Conservation (phyloP, 2,329 filamentous ascomycete genomes). For the Ophiostoma tasmaniense region DNA sequence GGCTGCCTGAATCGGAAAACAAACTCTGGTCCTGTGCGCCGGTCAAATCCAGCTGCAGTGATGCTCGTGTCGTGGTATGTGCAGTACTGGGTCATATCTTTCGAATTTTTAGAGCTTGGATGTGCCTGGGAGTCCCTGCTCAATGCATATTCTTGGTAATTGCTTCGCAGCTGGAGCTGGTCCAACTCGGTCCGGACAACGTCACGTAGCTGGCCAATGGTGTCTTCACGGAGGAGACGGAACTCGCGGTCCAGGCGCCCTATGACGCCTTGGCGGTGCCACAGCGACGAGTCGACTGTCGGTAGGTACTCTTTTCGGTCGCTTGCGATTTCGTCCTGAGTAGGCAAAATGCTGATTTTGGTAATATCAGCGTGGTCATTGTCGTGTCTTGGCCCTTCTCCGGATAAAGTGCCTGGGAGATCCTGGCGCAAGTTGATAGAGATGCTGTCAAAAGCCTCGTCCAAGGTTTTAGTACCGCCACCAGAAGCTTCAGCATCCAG, state of each 20-base stretch:
- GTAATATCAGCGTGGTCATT: constrained; percentile 37
- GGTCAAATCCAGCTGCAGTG: constrained; percentile 29
- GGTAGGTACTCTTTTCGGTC: constrained; percentile 33
- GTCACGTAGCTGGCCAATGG: constrained; percentile 44
- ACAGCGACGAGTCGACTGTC: constrained; percentile 30
- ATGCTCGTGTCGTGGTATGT: constrained; percentile 31
- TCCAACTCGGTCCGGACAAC: constrained; percentile 35
- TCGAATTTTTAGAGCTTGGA: constrained; percentile 11
- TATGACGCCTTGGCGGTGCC: constrained; percentile 35
- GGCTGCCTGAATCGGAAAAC: constrained; percentile 40
- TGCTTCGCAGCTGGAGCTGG: constrained; percentile 22
- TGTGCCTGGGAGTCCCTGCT: background rate
- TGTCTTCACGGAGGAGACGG: constrained; percentile 47
- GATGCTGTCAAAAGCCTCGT: background rate
- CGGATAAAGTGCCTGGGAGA: constrained; percentile 13
- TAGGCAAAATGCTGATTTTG: constrained; percentile 38
- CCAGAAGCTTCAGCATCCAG: background rate
- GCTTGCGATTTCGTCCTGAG: constrained; percentile 32
- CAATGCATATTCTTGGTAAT: background rate
- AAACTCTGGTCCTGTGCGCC: constrained; percentile 36
- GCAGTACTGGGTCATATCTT: constrained; percentile 28
- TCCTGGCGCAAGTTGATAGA: constrained; percentile 3
- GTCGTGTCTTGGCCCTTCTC: constrained; percentile 31
- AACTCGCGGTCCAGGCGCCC: constrained; percentile 49
- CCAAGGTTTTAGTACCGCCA: background rate